These are phyloP conservation scores for Candida smagusa DNA, from an alignment of 1,139 yeast genomes.

Conservation along the genomic window DNA sequence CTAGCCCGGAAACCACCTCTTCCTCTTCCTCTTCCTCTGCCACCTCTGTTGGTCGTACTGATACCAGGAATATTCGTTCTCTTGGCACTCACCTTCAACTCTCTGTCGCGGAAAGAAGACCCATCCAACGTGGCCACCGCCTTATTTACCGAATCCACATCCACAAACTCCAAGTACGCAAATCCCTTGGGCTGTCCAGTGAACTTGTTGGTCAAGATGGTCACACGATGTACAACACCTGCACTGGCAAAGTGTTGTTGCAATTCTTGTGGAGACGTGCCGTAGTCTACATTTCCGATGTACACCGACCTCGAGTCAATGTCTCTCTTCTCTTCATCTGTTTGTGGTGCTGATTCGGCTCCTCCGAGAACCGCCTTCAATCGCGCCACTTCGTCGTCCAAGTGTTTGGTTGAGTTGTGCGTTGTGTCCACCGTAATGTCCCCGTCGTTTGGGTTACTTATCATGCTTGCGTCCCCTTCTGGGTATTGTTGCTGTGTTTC, in stretches of 20 bases:
- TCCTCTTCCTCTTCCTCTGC: slow-evolving; percentile 30
- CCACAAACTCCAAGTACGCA: slow-evolving; percentile 80
- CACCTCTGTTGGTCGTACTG: slow-evolving; percentile 42
- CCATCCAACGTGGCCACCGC: slow-evolving; percentile 68
- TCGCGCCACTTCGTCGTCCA: slow-evolving; percentile 17
- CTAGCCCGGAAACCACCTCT: slow-evolving; percentile 23
- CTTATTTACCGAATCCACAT: slow-evolving; percentile 55
- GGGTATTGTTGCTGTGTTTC: slow-evolving; percentile 9
- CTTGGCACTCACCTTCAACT: slow-evolving; percentile 68
- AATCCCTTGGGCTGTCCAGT: slow-evolving; percentile 84
- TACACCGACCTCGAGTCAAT: slow-evolving; percentile 76
- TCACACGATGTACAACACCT: slow-evolving; percentile 81
- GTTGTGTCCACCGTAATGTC: slow-evolving; percentile 2
- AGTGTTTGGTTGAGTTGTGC: slow-evolving; percentile 9
- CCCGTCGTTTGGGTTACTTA: slow-evolving; percentile 1
- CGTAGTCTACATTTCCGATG: slow-evolving; percentile 85
- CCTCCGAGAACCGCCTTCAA: slow-evolving; percentile 14
- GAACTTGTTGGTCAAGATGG: slow-evolving; percentile 66
- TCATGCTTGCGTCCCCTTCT: neutral
- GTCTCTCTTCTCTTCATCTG: slow-evolving; percentile 38
- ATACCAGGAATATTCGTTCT: slow-evolving; percentile 80
- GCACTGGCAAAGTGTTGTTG: slow-evolving; percentile 73
- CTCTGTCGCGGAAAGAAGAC: slow-evolving; percentile 61
- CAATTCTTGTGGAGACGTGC: slow-evolving; percentile 74
- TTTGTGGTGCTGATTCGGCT: slow-evolving; percentile 13